Conservation (phyloP, 75 land plant genomes). For the Cryptomeria japonica region DNA sequence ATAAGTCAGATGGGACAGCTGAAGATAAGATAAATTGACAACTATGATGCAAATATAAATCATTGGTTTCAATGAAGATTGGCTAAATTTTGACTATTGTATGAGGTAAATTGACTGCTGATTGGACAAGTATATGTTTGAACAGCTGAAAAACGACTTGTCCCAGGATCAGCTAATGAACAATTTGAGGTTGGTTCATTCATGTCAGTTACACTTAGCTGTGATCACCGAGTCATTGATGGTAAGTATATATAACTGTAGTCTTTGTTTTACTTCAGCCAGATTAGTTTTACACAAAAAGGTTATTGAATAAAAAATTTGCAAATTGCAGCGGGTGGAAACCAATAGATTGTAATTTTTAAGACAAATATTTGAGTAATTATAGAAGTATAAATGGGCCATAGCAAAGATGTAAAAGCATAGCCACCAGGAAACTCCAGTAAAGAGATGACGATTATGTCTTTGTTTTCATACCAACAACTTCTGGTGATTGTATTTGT, state of each 20-base stretch:
- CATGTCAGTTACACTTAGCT: slow-evolving; percentile 96
- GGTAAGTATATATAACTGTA: slow-evolving; percentile 43
- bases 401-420: not conserved
- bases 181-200: slow-evolving; percentile 69
- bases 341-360: not conserved
- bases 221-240: slow-evolving; percentile 98
- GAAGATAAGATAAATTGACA: no score
- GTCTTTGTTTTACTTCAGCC: not conserved
- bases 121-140: slow-evolving; percentile 10
- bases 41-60: not conserved
- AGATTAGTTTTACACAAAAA: not conserved
- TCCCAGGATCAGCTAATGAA: slow-evolving; percentile 54
- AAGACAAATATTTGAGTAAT: not conserved
- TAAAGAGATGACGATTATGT: no score
- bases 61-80: not conserved
- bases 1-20: not conserved
- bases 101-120: slow-evolving; percentile 6
- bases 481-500: no score
- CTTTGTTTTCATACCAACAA: not conserved
- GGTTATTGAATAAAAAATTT: not conserved
- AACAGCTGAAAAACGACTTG: slow-evolving; percentile 90
- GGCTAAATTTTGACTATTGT: not conserved
- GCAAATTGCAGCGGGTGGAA: not conserved
- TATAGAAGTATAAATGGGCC: not conserved
- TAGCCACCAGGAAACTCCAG: no score